A percentile compares a stretch with the other conserved stretches of the same genome.
These are phyloP conservation scores for Mucor mucedo DNA, from an alignment of 371 early-diverging fungal species.

Conservation along the genomic window DNA sequence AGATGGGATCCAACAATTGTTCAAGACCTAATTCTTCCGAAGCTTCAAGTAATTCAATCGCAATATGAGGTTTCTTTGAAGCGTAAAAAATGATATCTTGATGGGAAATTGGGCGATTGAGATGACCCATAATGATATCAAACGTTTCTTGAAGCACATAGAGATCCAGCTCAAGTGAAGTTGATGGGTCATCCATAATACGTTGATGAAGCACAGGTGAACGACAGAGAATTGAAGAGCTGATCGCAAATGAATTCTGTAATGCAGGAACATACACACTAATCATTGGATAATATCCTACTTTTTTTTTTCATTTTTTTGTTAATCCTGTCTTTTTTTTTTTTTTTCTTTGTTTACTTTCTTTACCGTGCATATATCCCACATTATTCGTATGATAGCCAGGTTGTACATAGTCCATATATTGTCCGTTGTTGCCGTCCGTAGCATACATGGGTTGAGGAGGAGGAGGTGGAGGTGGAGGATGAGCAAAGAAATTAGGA, in stretches of 20 bases:
- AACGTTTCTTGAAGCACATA: constrained; percentile 38
- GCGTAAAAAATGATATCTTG: constrained; percentile 40
- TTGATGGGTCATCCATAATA: constrained; percentile 32
- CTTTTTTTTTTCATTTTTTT: neutral
- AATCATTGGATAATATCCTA: constrained; percentile 46
- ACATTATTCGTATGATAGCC: constrained; percentile 17
- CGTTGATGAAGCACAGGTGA: constrained; percentile 45
- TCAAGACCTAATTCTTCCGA: constrained; percentile 45
- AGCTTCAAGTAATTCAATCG: constrained; percentile 41
- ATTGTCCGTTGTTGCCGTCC: constrained; percentile 24
- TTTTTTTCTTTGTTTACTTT: neutral
- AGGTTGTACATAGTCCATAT: constrained; percentile 24
- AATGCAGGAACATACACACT: constrained; percentile 39
- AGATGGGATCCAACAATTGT: constrained; percentile 26
- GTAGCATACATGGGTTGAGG: constrained; percentile 29
- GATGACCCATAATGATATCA: constrained; percentile 38
- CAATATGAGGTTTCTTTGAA: constrained; percentile 43
- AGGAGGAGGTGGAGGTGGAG: constrained; percentile 22
- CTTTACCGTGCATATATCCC: constrained; percentile 25
- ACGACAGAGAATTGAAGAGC: constrained; percentile 38
- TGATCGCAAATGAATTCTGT: constrained; percentile 38
- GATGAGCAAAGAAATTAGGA: constrained; percentile 27
- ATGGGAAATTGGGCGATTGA: constrained; percentile 37
- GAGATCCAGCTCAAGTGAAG: constrained; percentile 33
- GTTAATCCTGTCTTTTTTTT: no score